A percentile compares a stretch with the other conserved stretches of the same genome.
Evolutionary conservation across 352 stramenopile species (phyloP).

Genomic region (Globisporangium middletonii): DNA sequence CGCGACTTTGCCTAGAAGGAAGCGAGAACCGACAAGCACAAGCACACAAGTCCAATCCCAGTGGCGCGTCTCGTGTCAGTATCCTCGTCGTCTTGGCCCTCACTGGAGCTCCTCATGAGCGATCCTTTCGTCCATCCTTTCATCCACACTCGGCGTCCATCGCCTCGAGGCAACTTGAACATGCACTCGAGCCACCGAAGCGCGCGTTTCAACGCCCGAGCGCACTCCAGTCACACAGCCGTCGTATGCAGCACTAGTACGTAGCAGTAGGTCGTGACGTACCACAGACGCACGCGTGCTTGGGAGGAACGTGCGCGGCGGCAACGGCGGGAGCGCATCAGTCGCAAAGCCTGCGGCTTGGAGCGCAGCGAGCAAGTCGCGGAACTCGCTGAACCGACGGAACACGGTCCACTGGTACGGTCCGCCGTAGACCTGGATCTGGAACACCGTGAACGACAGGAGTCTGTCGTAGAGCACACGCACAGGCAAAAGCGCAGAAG

Average conservation of each 20-base stretch:
- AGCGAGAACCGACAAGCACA: not conserved
- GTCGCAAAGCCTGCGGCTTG: conserved; percentile 38
- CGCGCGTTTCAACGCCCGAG: not conserved
- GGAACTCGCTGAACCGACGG: conserved; percentile 83
- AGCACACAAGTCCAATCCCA: not conserved
- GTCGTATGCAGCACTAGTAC: too few relatives aligned
- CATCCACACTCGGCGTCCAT: too few relatives aligned
- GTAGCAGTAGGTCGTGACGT: conserved; percentile 5
- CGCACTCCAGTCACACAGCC: too few relatives aligned
- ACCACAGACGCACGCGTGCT: conserved; percentile 60
- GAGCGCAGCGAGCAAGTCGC: conserved; percentile 42
- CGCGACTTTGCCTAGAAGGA: conserved; percentile 43
- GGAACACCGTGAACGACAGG: conserved; percentile 79
- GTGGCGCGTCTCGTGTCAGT: too few relatives aligned
- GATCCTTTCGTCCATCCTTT: too few relatives aligned
- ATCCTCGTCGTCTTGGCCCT: too few relatives aligned
- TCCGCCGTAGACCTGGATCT: conserved; percentile 77
- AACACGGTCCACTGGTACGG: conserved; percentile 85
- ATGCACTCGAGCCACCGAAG: too few relatives aligned
- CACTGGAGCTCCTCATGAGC: too few relatives aligned
- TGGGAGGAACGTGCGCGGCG: conserved; percentile 63
- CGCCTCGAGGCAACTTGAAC: too few relatives aligned
- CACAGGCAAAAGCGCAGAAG: conserved; percentile 8
- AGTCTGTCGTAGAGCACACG: conserved; percentile 35
- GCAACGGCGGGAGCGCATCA: conserved; percentile 56